Conservation (phyloP, 352 stramenopile genomes). For the Pythium oligandrum region DNA sequence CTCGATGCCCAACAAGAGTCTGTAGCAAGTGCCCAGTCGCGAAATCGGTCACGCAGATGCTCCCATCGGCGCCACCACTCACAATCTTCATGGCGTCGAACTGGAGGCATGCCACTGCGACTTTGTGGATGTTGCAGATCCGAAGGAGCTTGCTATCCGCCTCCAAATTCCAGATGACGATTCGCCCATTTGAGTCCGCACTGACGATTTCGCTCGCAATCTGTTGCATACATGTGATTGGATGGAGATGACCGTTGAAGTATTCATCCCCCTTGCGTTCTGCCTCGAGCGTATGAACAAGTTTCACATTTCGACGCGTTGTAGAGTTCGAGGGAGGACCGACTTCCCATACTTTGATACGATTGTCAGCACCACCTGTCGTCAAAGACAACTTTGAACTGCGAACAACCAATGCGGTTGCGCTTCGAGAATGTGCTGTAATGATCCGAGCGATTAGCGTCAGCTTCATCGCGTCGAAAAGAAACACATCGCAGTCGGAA, state of each 20-base stretch:
- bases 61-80: constrained; percentile 40
- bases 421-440: constrained; percentile 40
- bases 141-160: constrained; percentile 49
- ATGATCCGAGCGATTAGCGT: constrained; percentile 46
- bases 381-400: constrained; percentile 38
- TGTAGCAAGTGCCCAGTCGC: constrained; percentile 63
- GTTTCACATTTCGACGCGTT: constrained; percentile 26
- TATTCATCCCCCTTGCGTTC: constrained; percentile 31
- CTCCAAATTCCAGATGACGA: constrained; percentile 75
- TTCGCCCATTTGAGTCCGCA: constrained; percentile 45
- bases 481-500: constrained; percentile 69
- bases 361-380: constrained; percentile 53
- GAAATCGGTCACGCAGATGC: constrained; percentile 73
- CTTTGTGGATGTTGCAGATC: constrained; percentile 53
- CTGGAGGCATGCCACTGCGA: constrained; percentile 55
- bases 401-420: constrained; percentile 42
- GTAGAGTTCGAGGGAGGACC: constrained; percentile 13
- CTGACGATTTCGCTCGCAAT: constrained; percentile 72
- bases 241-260: constrained; percentile 49
- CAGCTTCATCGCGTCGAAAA: constrained; percentile 46
- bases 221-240: constrained; percentile 50
- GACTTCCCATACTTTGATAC: constrained; percentile 63
- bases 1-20: constrained; percentile 46
- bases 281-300: constrained; percentile 35
- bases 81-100: constrained; percentile 77